Percentiles rank a stretch among this genome's conserved stretches.
phyloP scores from a whole-genome alignment of 257 asterid genomes.

The Anisodus acutangulus region DNA sequence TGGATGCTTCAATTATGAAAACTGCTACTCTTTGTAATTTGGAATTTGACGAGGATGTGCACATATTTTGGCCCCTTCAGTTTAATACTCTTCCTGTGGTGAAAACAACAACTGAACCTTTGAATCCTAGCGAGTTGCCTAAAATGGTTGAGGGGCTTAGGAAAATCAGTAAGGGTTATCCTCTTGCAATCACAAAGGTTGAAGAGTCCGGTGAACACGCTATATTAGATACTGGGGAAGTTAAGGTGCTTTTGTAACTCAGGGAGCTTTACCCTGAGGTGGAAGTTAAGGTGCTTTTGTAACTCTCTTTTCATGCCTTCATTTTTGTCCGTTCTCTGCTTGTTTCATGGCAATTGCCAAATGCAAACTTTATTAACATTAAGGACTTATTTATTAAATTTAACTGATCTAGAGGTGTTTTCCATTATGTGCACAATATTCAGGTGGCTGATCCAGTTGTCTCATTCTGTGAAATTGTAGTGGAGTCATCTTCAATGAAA shows the following conservation, averaged over 20 bases:
- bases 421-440: conserved; percentile 18
- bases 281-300: conserved; percentile 82
- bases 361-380: not conserved
- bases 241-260: conserved; percentile 66
- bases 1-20: conserved; percentile 98
- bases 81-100: conserved; percentile 96
- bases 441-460: conserved; percentile 99
- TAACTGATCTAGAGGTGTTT: not conserved
- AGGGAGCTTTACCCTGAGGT: conserved; percentile 98
- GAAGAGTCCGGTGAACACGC: conserved; percentile 99
- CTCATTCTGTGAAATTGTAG: conserved; percentile 96
- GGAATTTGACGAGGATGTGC: conserved; percentile 81
- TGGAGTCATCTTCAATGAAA: conserved; percentile 94
- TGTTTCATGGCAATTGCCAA: not conserved
- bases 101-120: conserved; percentile 96
- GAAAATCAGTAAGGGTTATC: conserved; percentile 97
- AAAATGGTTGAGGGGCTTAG: conserved; percentile 99
- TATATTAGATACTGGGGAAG: conserved; percentile 98
- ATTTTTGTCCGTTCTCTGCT: not conserved
- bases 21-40: conserved; percentile 90
- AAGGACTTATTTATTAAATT: not conserved
- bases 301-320: not conserved
- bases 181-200: conserved; percentile 93
- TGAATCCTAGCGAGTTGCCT: conserved; percentile 96
- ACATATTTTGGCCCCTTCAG: conserved; percentile 90